phyloP scores from a whole-genome alignment of 805 yeast species.

The Yamadazyma phyllophila region DNA sequence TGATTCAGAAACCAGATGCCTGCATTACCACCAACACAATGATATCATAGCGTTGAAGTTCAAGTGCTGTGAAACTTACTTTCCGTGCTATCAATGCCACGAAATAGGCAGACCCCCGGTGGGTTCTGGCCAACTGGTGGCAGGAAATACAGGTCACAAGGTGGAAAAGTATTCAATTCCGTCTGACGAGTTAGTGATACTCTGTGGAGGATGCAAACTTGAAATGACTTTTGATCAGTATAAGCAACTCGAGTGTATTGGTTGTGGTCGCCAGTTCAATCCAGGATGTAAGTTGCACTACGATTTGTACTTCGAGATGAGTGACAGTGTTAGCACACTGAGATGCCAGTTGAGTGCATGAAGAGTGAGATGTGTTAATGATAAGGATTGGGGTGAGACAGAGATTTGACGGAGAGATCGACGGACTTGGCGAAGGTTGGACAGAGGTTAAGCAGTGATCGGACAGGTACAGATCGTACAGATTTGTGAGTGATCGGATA shows the following conservation, averaged over 20 bases:
- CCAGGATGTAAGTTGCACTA: constrained; percentile 39
- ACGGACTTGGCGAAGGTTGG: no score
- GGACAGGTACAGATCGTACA: no score
- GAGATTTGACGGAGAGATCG: no score
- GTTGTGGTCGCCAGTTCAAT: constrained; percentile 31
- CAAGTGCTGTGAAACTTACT: constrained; percentile 35
- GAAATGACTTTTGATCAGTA: constrained; percentile 31
- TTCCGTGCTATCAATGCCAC: constrained; percentile 43
- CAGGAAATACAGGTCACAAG: constrained; percentile 1
- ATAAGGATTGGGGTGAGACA: no score
- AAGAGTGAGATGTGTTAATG: no score
- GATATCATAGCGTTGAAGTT: constrained; percentile 42
- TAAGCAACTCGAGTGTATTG: constrained; percentile 19
- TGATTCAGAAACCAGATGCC: constrained; percentile 36
- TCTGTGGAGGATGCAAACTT: constrained; percentile 37
- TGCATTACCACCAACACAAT: constrained; percentile 31
- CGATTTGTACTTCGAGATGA: constrained; percentile 31
- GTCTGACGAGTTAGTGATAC: constrained; percentile 21
- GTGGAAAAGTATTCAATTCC: constrained; percentile 13
- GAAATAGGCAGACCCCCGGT: constrained; percentile 7
- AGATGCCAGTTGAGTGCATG: no score
- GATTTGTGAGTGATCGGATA: no score
- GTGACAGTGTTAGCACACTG: no score
- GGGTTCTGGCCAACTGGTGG: no score
- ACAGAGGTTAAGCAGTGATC: no score